phyloP scores from a whole-genome alignment of 257 asterid species.

The Haberlea rhodopensis region DNA sequence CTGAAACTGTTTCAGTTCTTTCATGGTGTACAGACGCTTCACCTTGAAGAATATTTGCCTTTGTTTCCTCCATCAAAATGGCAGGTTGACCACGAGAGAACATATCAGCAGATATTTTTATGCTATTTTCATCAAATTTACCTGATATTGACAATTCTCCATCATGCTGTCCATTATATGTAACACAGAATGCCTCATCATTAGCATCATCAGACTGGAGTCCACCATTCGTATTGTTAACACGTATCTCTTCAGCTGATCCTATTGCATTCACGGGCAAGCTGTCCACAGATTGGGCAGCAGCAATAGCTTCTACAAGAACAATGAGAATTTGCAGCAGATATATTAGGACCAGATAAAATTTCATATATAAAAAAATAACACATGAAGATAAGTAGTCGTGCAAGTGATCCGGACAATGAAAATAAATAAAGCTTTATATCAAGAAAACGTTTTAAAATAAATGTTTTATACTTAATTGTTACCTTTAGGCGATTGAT shows the following conservation, averaged over 20 bases:
- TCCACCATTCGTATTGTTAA: conserved; percentile 19
- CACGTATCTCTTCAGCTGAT: conserved; percentile 33
- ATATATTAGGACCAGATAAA: conserved; percentile 4
- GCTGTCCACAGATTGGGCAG: conserved; percentile 17
- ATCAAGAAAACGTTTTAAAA: not conserved
- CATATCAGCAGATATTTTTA: conserved; percentile 13
- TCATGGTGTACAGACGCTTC: not conserved
- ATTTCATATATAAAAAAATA: not conserved
- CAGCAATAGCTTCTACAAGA: conserved; percentile 21
- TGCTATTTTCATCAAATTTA: conserved; percentile 18
- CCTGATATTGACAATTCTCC: conserved; percentile 24
- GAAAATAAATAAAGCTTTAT: conserved; percentile 3
- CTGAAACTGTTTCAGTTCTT: not conserved
- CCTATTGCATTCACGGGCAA: conserved; percentile 9
- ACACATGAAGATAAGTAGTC: conserved; percentile 11
- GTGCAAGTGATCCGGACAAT: conserved; percentile 3
- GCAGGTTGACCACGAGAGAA: conserved; percentile 27
- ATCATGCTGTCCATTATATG: conserved; percentile 25
- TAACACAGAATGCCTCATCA: conserved; percentile 32
- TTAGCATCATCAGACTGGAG: conserved; percentile 33
- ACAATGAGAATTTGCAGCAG: conserved; percentile 17
- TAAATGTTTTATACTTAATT: not conserved
- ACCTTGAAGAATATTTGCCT: not conserved
- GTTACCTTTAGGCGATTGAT: conserved; percentile 41
- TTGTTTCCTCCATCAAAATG: conserved; percentile 14